Evolutionary conservation across 2,329 filamentous ascomycete genomes (phyloP).

Genomic region (Paraconiothyrium sp.): DNA sequence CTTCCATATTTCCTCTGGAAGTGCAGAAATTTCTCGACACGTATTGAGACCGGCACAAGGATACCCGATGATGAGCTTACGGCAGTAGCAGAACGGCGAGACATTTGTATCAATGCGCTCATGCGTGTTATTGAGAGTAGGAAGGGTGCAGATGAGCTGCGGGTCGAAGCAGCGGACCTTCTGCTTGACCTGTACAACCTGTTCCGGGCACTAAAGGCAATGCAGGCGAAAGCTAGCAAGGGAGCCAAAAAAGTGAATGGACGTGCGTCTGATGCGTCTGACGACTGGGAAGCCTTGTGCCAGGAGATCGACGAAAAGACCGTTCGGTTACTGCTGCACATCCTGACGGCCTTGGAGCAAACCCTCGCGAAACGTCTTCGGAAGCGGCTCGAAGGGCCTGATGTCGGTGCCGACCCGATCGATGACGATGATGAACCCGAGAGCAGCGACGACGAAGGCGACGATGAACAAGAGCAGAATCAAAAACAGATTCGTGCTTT

Average conservation of each 20-base stretch:
- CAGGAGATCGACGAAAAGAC: constrained; percentile 73
- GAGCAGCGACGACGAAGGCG: constrained; percentile 65
- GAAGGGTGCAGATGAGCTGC: constrained; percentile 78
- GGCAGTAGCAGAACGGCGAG: constrained; percentile 60
- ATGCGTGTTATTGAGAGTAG: constrained; percentile 60
- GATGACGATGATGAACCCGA: constrained; percentile 71
- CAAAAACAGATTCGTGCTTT: constrained; percentile 71
- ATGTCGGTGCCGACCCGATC: constrained; percentile 77
- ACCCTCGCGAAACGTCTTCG: constrained; percentile 58
- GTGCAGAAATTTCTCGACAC: constrained; percentile 61
- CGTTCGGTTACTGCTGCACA: constrained; percentile 73
- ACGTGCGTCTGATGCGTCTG: constrained; percentile 46
- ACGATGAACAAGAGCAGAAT: constrained; percentile 52
- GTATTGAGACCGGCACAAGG: constrained; percentile 49
- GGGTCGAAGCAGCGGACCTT: constrained; percentile 77
- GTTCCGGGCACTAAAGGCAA: constrained; percentile 75
- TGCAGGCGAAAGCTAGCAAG: constrained; percentile 41
- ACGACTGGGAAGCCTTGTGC: constrained; percentile 68
- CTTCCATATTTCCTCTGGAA: constrained; percentile 98
- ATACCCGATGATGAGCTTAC: constrained; percentile 70
- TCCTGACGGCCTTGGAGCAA: constrained; percentile 81
- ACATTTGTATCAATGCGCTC: constrained; percentile 61
- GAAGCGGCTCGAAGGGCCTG: constrained; percentile 52
- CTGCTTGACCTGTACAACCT: constrained; percentile 84
- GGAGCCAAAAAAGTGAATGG: constrained; percentile 43